phyloP scores from a whole-genome alignment of 1,139 yeast genomes.

The Blastobotrys petasosporus region DNA sequence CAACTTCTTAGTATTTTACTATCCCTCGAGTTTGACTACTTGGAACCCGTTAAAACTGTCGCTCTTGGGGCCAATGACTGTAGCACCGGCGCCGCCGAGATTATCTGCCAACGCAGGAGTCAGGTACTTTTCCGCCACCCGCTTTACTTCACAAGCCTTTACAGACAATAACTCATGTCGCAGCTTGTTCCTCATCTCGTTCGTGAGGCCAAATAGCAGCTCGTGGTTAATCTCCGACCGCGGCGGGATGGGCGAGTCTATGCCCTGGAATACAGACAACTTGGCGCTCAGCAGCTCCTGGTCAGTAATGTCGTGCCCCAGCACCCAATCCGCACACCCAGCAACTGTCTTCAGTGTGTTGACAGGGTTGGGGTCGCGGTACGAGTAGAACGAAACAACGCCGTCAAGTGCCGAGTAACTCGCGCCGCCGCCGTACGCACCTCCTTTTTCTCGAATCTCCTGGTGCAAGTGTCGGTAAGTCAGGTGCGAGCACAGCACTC shows the following conservation, averaged over 20 bases:
- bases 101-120: constrained; percentile 26
- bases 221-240: constrained; percentile 66
- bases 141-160: constrained; percentile 51
- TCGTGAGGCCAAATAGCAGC: constrained; percentile 66
- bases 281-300: constrained; percentile 84
- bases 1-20: not conserved
- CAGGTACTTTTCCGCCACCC: constrained; percentile 60
- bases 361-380: constrained; percentile 85
- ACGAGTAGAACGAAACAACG: constrained; percentile 72
- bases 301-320: constrained; percentile 45
- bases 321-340: constrained; percentile 52
- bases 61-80: constrained; percentile 50
- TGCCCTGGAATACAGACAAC: constrained; percentile 78
- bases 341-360: constrained; percentile 60
- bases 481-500: constrained; percentile 71
- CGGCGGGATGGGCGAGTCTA: constrained; percentile 86
- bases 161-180: constrained; percentile 70
- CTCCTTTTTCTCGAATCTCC: constrained; percentile 90
- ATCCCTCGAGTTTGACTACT: constrained; percentile 20
- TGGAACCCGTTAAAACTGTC: constrained; percentile 37
- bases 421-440: constrained; percentile 97
- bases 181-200: constrained; percentile 73
- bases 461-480: constrained; percentile 82
- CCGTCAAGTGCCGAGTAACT: constrained; percentile 80
- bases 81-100: constrained; percentile 31